Percentiles rank a stretch among this genome's conserved stretches.
Evolutionary conservation across 1,284 basidiomycete genomes (phyloP).

Genomic region (Microbotryum lychnidis-dioicae): DNA sequence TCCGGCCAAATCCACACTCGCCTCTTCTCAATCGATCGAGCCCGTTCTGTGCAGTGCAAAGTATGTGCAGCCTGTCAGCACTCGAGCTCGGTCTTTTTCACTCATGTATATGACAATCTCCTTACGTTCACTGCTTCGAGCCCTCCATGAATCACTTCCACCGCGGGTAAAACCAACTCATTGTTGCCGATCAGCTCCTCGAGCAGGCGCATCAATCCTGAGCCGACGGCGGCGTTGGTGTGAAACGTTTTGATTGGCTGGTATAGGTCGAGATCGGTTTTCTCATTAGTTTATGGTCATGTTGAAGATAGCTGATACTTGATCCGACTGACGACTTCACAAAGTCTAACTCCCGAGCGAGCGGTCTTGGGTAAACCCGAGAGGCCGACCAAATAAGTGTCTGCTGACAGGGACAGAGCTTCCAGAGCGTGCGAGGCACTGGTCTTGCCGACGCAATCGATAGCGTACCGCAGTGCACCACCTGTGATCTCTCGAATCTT

Average conservation of each 20-base stretch:
- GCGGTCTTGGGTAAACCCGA: constrained; percentile 8
- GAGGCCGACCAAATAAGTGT: constrained; percentile 10
- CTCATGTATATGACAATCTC: not conserved
- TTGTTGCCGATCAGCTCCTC: constrained; percentile 6
- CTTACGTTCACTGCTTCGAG: constrained; percentile 13
- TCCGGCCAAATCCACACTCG: constrained; percentile 9
- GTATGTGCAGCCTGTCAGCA: not conserved
- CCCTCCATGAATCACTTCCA: constrained; percentile 13
- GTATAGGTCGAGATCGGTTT: not conserved
- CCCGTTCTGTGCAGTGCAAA: constrained; percentile 2
- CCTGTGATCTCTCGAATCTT: constrained; percentile 1
- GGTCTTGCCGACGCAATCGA: constrained; percentile 9
- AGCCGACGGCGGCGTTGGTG: constrained; percentile 10
- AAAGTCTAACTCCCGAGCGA: not conserved
- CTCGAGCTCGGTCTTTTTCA: too few species aligned
- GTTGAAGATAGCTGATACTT: not conserved
- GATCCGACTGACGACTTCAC: constrained; percentile 7
- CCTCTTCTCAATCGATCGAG: constrained; percentile 8
- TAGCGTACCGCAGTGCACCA: constrained; percentile 5
- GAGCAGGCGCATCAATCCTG: constrained; percentile 8
- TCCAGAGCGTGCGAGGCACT: constrained; percentile 1
- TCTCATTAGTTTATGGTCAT: too few species aligned
- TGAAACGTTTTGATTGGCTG: constrained; percentile 18
- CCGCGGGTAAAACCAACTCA: constrained; percentile 8
- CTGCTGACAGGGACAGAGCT: not conserved